Conservation (phyloP, 768 basidiomycete species). For the Serendipita sp. region DNA sequence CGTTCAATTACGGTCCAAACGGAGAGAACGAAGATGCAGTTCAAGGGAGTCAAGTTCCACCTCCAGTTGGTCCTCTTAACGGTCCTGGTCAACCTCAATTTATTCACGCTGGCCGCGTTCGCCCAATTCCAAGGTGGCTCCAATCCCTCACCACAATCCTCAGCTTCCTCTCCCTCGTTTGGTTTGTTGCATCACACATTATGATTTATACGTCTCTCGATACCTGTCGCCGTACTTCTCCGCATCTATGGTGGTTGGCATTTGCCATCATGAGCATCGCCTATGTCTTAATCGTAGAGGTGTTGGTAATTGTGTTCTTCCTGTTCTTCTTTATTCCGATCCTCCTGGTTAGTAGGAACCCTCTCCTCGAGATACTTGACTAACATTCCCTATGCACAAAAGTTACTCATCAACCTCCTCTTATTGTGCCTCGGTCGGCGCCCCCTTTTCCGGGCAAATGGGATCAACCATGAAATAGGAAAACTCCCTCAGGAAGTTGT, state of each 20-base stretch:
- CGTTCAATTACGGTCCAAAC: not conserved
- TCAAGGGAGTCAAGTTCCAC: constrained; percentile 20
- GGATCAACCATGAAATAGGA: constrained; percentile 63
- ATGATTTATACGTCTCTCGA: constrained; percentile 61
- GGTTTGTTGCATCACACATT: constrained; percentile 73
- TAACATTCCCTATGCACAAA: constrained; percentile 22
- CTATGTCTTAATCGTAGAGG: constrained; percentile 58
- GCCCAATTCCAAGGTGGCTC: not conserved
- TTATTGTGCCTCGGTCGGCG: constrained; percentile 67
- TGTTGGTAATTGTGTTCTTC: constrained; percentile 55
- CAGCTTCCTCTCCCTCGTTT: constrained; percentile 56
- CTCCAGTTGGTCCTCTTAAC: not conserved
- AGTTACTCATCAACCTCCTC: constrained; percentile 55
- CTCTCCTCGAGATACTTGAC: constrained; percentile 7
- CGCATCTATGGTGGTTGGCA: constrained; percentile 76
- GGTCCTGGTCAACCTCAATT: constrained; percentile 4
- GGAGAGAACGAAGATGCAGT: not conserved
- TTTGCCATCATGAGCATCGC: constrained; percentile 67
- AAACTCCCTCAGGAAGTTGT: constrained; percentile 57
- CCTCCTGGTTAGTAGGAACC: constrained; percentile 41
- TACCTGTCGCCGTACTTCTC: constrained; percentile 55
- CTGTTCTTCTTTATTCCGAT: constrained; percentile 69
- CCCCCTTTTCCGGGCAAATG: constrained; percentile 54
- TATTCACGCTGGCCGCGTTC: not conserved
- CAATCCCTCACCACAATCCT: constrained; percentile 37